phyloP scores from a whole-genome alignment of 441 rosid species.

The Corymbia calophylla region DNA sequence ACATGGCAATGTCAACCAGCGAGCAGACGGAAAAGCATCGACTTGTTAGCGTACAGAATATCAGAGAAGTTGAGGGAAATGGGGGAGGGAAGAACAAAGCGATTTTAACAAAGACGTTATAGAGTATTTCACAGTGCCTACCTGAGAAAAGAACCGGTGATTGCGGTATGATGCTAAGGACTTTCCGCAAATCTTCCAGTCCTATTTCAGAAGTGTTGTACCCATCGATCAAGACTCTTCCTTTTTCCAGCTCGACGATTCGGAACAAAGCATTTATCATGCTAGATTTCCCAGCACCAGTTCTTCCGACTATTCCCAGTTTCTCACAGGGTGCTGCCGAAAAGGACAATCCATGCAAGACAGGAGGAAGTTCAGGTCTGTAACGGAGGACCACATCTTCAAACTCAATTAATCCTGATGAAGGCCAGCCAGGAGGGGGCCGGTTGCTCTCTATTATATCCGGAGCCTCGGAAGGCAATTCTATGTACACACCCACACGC shows the following conservation, averaged over 20 bases:
- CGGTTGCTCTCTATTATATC: constrained; percentile 58
- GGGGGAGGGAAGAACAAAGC: not conserved
- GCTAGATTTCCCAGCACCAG: constrained; percentile 97
- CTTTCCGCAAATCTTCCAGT: constrained; percentile 75
- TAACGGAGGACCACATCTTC: constrained; percentile 86
- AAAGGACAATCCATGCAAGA: constrained; percentile 76
- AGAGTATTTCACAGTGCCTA: constrained; percentile 5
- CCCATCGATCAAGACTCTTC: constrained; percentile 69
- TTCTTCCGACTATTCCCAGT: constrained; percentile 91
- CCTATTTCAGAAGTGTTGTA: constrained; percentile 71
- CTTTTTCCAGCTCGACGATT: constrained; percentile 82
- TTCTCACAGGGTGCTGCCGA: constrained; percentile 63
- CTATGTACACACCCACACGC: constrained; percentile 75
- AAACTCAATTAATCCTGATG: constrained; percentile 76
- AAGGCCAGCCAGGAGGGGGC: constrained; percentile 95
- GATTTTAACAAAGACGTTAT: not conserved
- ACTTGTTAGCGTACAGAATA: not conserved
- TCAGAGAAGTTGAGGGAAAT: not conserved
- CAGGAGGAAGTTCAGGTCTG: constrained; percentile 86
- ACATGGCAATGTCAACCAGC: not conserved
- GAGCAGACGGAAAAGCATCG: not conserved
- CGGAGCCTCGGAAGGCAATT: constrained; percentile 83
- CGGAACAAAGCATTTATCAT: constrained; percentile 88
- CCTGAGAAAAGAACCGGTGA: constrained; percentile 97
- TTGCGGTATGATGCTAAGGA: constrained; percentile 88